Evolutionary conservation across 257 asterid species (phyloP).

Genomic region (Verbascum thapsus): DNA sequence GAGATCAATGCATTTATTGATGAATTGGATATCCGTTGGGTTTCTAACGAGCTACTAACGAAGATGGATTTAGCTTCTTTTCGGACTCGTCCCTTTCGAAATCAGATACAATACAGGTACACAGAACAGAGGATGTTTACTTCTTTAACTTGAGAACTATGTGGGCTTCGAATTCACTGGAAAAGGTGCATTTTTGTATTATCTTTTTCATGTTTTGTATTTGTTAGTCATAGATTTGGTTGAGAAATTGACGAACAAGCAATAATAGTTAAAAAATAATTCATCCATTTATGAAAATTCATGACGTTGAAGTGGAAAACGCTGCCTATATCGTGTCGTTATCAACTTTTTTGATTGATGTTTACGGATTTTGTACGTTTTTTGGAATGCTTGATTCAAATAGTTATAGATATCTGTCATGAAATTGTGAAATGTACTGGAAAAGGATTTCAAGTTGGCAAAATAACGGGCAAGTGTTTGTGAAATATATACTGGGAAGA

Average conservation of each 20-base stretch:
- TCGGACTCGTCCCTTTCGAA: background rate
- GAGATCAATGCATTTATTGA: background rate
- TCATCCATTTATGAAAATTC: background rate
- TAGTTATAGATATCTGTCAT: too few relatives aligned
- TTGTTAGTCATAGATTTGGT: background rate
- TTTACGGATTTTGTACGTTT: background rate
- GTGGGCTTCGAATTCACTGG: background rate
- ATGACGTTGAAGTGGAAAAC: background rate
- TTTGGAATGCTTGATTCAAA: too few relatives aligned
- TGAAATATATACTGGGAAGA: too few relatives aligned
- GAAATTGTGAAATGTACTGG: too few relatives aligned
- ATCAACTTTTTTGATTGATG: background rate
- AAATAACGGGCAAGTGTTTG: too few relatives aligned
- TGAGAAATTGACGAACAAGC: background rate
- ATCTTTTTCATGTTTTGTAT: background rate
- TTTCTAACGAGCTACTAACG: background rate
- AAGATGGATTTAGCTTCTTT: background rate
- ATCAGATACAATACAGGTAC: slow-evolving; percentile 1
- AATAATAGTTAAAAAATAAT: background rate
- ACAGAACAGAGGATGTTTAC: background rate
- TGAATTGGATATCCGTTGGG: background rate
- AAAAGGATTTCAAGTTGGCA: too few relatives aligned
- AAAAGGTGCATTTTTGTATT: background rate
- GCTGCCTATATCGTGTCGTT: background rate
- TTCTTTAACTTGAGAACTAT: background rate